Conservation (phyloP, 2,329 filamentous ascomycete species). For the Cladophialophora exuberans region DNA sequence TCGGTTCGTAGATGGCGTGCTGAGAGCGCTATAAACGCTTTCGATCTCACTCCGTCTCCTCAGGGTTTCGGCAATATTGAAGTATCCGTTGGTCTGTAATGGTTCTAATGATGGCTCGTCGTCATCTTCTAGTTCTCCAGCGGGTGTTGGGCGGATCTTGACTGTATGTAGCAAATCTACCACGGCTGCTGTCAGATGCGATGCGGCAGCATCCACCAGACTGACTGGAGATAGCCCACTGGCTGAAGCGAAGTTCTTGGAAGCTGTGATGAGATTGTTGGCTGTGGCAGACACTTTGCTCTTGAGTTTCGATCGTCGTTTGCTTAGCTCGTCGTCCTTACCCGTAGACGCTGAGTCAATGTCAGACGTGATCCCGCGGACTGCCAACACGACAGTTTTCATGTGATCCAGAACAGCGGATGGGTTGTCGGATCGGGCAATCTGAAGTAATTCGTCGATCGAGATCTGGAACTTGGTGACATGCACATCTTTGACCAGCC, state of each 20-base stretch:
- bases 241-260: constrained; percentile 84
- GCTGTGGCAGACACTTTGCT: constrained; percentile 86
- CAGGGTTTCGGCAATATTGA: constrained; percentile 58
- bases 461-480: constrained; percentile 94
- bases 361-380: constrained; percentile 83
- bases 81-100: constrained; percentile 70
- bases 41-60: constrained; percentile 65
- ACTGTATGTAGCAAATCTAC: constrained; percentile 82
- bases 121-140: constrained; percentile 76
- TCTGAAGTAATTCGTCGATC: constrained; percentile 85
- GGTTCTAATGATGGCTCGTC: constrained; percentile 65
- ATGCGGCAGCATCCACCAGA: constrained; percentile 87
- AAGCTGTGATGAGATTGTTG: constrained; percentile 92
- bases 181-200: constrained; percentile 81
- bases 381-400: constrained; percentile 80
- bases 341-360: constrained; percentile 63
- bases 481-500: constrained; percentile 86
- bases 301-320: constrained; percentile 72
- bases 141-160: constrained; percentile 78
- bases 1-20: constrained; percentile 60
- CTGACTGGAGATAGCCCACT: constrained; percentile 90
- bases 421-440: constrained; percentile 73
- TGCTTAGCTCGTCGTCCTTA: constrained; percentile 56
- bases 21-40: constrained; percentile 74
- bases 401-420: constrained; percentile 79